A percentile compares a stretch with the other conserved stretches of the same genome.
phyloP scores from a whole-genome alignment of 179 eudicot species.

The Corrigiola litoralis region DNA sequence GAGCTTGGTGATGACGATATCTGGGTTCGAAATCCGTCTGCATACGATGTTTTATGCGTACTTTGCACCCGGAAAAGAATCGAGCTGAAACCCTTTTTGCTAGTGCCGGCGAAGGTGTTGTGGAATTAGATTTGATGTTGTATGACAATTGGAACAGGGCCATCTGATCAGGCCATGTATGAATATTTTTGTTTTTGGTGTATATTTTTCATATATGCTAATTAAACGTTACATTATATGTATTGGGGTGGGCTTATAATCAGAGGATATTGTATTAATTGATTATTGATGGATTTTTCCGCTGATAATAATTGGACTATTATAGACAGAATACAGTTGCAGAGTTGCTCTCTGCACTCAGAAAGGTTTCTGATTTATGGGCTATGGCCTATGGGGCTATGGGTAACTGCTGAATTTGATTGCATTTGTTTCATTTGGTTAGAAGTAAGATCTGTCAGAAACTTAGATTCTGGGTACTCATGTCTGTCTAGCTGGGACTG shows the following conservation, averaged over 20 bases:
- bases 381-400: neutral
- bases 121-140: neutral
- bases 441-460: conserved; percentile 1
- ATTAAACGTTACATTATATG: no score
- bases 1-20: neutral
- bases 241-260: neutral
- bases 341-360: no score
- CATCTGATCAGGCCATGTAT: neutral
- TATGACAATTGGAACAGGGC: no score
- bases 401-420: neutral
- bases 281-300: neutral
- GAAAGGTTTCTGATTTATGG: neutral
- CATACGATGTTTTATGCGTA: no score
- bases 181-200: neutral
- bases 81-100: neutral
- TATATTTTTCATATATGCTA: neutral
- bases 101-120: neutral
- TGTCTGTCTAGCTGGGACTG: conserved; percentile 14
- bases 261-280: conserved; percentile 5
- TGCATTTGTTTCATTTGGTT: neutral
- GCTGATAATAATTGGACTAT: conserved; percentile 14
- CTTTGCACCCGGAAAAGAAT: no score
- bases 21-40: neutral
- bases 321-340: no score
- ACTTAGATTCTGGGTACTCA: neutral